Evolutionary conservation across 1,284 basidiomycete species (phyloP).

Genomic region (Taiwanofungus camphoratus): DNA sequence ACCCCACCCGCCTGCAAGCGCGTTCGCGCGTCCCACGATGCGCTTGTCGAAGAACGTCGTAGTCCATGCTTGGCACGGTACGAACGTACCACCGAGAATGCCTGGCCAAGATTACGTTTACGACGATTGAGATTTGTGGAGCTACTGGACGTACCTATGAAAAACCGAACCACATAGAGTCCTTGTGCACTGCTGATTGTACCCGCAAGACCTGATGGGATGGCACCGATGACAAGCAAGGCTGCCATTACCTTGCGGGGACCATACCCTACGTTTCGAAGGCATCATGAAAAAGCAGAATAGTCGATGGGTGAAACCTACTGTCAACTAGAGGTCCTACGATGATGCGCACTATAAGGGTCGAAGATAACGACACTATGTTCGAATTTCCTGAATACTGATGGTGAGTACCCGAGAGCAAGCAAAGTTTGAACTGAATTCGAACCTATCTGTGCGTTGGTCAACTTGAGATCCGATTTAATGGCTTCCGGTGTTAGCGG

Average conservation of each 20-base stretch:
- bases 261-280: conserved; percentile 34
- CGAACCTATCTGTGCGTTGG: conserved; percentile 37
- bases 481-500: conserved; percentile 59
- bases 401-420: background rate
- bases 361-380: conserved; percentile 51
- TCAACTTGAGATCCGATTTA: conserved; percentile 48
- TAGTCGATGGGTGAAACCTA: conserved; percentile 15
- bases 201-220: conserved; percentile 60
- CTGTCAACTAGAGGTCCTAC: conserved; percentile 55
- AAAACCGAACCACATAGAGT: conserved; percentile 48
- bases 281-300: background rate
- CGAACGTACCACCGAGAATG: conserved; percentile 57
- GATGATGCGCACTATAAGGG: conserved; percentile 46
- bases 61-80: conserved; percentile 55
- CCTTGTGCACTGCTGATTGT: conserved; percentile 38
- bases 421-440: background rate
- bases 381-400: conserved; percentile 44
- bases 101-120: conserved; percentile 6
- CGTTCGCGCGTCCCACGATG: conserved; percentile 52
- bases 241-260: conserved; percentile 58
- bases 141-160: conserved; percentile 31
- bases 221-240: conserved; percentile 53
- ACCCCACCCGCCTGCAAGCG: conserved; percentile 50
- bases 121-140: background rate
- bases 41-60: conserved; percentile 57